phyloP scores from a whole-genome alignment of 106 monocot species.

The Allium fistulosum region DNA sequence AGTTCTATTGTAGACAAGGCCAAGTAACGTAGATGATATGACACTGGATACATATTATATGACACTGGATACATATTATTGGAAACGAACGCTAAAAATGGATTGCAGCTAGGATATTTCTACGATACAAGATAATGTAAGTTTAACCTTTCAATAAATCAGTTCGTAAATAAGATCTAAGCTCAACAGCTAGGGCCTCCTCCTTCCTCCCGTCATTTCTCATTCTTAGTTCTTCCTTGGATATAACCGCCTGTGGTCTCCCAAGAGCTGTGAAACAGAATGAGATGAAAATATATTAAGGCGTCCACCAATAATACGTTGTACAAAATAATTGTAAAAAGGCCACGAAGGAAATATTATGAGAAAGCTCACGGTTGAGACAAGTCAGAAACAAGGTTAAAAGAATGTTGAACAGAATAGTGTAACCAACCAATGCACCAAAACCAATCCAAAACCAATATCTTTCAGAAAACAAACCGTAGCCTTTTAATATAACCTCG shows the following conservation, averaged over 20 bases:
- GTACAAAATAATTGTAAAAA: background rate
- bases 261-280: conserved; percentile 54
- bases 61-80: no score
- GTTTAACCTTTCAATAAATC: conserved; percentile 35
- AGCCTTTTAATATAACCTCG: conserved; percentile 48
- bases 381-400: conserved; percentile 74
- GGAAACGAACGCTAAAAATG: no score
- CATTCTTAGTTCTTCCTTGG: conserved; percentile 55
- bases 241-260: conserved; percentile 70
- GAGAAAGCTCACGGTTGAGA: conserved; percentile 73
- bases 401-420: conserved; percentile 72
- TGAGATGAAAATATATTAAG: background rate
- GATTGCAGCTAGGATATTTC: no score
- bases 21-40: no score
- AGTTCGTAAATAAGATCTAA: conserved; percentile 55
- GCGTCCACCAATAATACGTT: no score
- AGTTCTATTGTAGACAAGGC: no score
- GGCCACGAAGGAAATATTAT: background rate
- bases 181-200: conserved; percentile 35
- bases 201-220: conserved; percentile 44
- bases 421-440: conserved; percentile 81
- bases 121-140: no score
- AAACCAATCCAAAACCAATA: conserved; percentile 97
- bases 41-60: no score
- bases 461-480: conserved; percentile 56